These are phyloP conservation scores for Vairimorpha necatrix DNA, from an alignment of 371 early-diverging fungal genomes.

Conservation along the genomic window DNA sequence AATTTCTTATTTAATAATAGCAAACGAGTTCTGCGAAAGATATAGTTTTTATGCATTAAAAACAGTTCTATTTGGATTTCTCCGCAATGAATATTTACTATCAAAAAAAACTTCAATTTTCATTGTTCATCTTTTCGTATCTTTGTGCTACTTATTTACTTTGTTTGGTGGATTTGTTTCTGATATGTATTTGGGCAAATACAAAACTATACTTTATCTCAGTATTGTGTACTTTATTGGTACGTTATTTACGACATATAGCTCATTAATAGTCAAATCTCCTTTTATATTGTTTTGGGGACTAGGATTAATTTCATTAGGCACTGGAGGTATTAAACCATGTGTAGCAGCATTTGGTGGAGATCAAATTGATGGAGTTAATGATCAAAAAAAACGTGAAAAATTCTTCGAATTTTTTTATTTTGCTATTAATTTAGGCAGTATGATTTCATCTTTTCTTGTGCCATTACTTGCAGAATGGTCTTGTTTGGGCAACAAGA, in stretches of 20 bases:
- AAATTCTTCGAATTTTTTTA: conserved; percentile 71
- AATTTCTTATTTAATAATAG: conserved; percentile 65
- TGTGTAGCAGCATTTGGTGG: conserved; percentile 71
- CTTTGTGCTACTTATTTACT: conserved; percentile 73
- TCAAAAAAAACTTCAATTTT: conserved; percentile 34
- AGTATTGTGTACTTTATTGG: conserved; percentile 69
- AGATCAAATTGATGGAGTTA: conserved; percentile 67
- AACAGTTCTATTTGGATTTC: conserved; percentile 60
- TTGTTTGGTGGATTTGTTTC: conserved; percentile 73
- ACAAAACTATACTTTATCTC: conserved; percentile 71
- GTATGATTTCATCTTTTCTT: conserved; percentile 51
- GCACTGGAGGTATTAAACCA: conserved; percentile 80
- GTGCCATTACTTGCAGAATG: conserved; percentile 21
- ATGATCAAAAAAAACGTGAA: conserved; percentile 35
- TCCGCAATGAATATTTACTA: conserved; percentile 27
- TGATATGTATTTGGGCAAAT: conserved; percentile 75
- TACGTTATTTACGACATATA: conserved; percentile 67
- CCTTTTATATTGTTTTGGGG: conserved; percentile 69
- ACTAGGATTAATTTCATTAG: conserved; percentile 71
- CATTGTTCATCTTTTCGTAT: conserved; percentile 70
- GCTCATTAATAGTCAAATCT: conserved; percentile 66
- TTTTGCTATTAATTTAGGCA: conserved; percentile 75
- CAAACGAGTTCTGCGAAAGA: conserved; percentile 72
- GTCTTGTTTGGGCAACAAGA: conserved; percentile 49
- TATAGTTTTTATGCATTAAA: conserved; percentile 70